phyloP scores from a whole-genome alignment of 1,284 basidiomycete genomes.

The Cutaneotrichosporon sp. region DNA sequence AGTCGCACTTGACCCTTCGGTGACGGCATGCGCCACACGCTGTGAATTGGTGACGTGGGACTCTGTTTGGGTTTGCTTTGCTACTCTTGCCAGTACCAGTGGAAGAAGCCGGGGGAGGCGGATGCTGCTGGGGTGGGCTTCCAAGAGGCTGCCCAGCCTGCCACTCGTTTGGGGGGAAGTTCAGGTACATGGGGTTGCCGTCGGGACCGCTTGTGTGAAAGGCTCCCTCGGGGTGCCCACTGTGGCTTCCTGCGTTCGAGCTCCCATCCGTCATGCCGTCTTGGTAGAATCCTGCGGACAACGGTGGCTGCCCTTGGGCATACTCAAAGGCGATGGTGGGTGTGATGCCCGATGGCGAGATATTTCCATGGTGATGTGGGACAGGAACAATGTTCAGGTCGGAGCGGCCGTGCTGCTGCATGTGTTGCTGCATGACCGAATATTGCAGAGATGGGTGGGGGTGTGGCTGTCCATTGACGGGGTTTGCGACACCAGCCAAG shows the following conservation, averaged over 20 bases:
- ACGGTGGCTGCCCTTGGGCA: background rate
- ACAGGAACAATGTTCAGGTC: background rate
- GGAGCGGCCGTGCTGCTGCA: too few relatives aligned
- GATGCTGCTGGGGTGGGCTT: background rate
- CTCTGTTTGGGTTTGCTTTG: slow-evolving; percentile 49
- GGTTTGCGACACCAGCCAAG: too few relatives aligned
- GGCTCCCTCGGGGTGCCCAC: too few relatives aligned
- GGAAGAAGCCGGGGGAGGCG: background rate
- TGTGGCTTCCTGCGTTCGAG: background rate
- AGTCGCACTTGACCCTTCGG: slow-evolving; percentile 55
- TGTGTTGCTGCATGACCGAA: background rate
- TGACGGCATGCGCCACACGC: slow-evolving; percentile 86
- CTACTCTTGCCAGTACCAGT: background rate
- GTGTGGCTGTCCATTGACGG: too few relatives aligned
- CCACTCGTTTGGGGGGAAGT: slow-evolving; percentile 6
- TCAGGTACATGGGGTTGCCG: slow-evolving; percentile 3
- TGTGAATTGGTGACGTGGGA: slow-evolving; percentile 70
- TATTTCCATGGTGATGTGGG: background rate
- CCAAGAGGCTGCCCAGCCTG: background rate
- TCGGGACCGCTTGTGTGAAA: background rate
- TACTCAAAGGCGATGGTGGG: slow-evolving; percentile 8
- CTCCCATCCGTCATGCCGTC: background rate
- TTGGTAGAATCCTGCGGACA: background rate
- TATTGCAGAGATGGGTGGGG: too few relatives aligned
- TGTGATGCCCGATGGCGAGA: background rate